Evolutionary conservation across 169 alveolate species (phyloP).

Genomic region (Eimeria nieschulzi): DNA sequence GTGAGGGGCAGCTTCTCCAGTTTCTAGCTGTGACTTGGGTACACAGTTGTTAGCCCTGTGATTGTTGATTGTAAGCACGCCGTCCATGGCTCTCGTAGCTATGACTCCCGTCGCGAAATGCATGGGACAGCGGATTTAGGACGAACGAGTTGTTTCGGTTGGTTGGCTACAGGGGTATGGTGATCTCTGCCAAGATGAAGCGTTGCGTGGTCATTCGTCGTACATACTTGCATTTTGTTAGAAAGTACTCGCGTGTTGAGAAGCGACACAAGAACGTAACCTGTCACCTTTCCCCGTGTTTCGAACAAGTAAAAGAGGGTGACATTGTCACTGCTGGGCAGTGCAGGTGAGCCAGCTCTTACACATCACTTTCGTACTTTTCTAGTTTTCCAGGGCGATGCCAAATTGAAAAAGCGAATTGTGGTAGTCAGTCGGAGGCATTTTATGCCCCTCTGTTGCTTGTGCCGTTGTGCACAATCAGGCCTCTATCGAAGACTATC

Average conservation of each 20-base stretch:
- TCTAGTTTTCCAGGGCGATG: no score
- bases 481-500: slow-evolving; percentile 99
- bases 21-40: no score
- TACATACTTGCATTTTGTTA: slow-evolving; percentile 97
- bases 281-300: slow-evolving; percentile 98
- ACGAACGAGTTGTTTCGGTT: slow-evolving; percentile 59
- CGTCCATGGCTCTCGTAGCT: no score
- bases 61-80: no score
- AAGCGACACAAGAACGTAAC: slow-evolving; percentile 98
- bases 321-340: slow-evolving; percentile 99
- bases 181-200: slow-evolving; percentile 98
- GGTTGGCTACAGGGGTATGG: slow-evolving; percentile 94
- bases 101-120: no score
- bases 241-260: slow-evolving; percentile 98
- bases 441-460: not conserved
- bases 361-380: no score
- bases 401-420: no score
- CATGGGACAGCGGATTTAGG: no score
- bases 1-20: no score
- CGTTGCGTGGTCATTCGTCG: slow-evolving; percentile 98
- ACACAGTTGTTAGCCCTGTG: no score
- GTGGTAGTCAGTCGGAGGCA: no score
- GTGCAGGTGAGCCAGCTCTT: slow-evolving; percentile 90
- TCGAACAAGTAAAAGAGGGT: slow-evolving; percentile 96
- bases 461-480: slow-evolving; percentile 76